Conservation (phyloP, 1,284 basidiomycete genomes). For the Moesziomyces aphidis region DNA sequence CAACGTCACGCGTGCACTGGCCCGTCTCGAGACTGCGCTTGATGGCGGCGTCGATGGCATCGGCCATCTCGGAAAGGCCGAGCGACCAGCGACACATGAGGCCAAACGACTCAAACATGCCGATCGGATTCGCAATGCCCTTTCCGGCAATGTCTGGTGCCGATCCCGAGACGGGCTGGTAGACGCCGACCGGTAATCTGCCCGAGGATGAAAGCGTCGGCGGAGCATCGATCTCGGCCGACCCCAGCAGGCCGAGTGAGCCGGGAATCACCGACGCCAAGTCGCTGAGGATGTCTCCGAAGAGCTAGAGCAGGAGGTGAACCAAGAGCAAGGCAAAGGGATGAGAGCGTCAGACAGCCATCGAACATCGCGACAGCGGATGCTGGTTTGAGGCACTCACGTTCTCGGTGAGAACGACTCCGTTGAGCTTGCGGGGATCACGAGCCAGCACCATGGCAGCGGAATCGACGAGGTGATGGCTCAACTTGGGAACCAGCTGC, state of each 20-base stretch:
- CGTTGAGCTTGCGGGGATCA: slow-evolving; percentile 91
- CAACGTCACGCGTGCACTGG: slow-evolving; percentile 85
- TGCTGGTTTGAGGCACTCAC: slow-evolving; percentile 20
- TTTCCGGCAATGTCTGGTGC: slow-evolving; percentile 95
- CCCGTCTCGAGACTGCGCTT: slow-evolving; percentile 86
- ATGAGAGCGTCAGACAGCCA: neutral
- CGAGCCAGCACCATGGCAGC: slow-evolving; percentile 95
- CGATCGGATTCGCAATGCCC: slow-evolving; percentile 95
- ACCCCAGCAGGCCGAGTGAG: slow-evolving; percentile 82
- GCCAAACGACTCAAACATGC: slow-evolving; percentile 93
- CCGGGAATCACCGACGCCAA: slow-evolving; percentile 46
- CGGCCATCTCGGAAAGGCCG: slow-evolving; percentile 79
- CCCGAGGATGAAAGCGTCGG: slow-evolving; percentile 71
- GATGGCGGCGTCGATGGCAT: slow-evolving; percentile 86
- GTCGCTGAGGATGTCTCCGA: slow-evolving; percentile 49
- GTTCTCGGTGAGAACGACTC: slow-evolving; percentile 72
- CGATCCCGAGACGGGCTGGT: slow-evolving; percentile 82
- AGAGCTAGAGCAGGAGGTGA: slow-evolving; percentile 17
- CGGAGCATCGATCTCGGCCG: slow-evolving; percentile 94
- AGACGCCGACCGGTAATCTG: slow-evolving; percentile 76
- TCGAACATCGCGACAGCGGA: neutral
- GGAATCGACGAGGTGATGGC: slow-evolving; percentile 87
- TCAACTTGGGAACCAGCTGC: slow-evolving; percentile 44
- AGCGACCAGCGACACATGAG: slow-evolving; percentile 95
- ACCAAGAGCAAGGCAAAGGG: neutral